These are phyloP conservation scores for Corchorus olitorius DNA, from an alignment of 345 rosid species.

Conservation along the genomic window DNA sequence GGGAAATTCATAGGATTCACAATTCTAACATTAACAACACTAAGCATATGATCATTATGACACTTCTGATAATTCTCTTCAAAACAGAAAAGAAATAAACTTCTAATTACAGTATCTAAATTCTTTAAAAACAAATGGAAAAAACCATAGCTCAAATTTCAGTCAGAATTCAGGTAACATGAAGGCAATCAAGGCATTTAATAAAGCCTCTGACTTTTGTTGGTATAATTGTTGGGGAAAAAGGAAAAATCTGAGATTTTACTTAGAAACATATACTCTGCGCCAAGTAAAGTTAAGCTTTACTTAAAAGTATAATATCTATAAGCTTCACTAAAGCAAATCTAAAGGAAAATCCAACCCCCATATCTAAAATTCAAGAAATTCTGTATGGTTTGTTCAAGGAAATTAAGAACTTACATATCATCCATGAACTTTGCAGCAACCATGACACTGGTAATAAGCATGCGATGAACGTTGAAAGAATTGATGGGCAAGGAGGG, in stretches of 20 bases:
- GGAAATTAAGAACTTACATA: conserved; percentile 49
- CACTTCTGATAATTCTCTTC: background rate
- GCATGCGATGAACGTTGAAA: conserved; percentile 84
- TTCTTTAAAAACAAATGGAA: background rate
- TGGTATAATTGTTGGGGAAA: background rate
- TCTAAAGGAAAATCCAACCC: conserved; percentile 4
- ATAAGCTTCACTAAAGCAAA: background rate
- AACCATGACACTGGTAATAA: conserved; percentile 84
- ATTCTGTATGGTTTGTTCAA: background rate
- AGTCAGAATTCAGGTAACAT: background rate
- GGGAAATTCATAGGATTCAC: background rate
- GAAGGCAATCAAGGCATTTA: background rate
- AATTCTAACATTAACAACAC: background rate
- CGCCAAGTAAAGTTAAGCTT: conserved; percentile 5
- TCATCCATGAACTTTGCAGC: conserved; percentile 96
- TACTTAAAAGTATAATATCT: background rate
- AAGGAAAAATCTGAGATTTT: background rate
- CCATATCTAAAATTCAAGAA: conserved; percentile 3
- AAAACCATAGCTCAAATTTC: background rate
- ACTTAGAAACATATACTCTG: background rate
- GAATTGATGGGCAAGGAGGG: conserved; percentile 81
- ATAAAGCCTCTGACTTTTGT: background rate
- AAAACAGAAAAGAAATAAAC: background rate
- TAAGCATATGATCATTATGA: background rate
- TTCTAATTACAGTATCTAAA: background rate